Base-by-base conservation (phyloP, 2,329 filamentous ascomycete species). In the Alternaria infectoria region DNA sequence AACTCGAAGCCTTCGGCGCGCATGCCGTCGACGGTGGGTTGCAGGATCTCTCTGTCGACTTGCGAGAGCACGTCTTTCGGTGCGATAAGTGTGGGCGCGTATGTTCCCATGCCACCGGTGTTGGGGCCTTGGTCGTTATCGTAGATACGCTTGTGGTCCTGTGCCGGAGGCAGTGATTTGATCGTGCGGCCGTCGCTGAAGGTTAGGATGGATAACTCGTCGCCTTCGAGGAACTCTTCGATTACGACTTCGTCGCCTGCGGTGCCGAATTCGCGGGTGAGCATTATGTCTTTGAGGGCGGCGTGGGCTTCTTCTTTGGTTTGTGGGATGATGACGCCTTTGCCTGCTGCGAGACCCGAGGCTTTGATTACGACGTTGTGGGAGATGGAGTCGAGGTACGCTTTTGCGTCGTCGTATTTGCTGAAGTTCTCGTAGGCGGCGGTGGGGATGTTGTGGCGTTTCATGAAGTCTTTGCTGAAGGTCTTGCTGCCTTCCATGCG, bases 391-490 rank as follows among this genome's bases (percentile, higher is more conserved):
- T 80, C 77, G 7, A 98, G 83, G 78, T 98, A 96, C 70, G 88
- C 82, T 69, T 85, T 84, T 13, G 93, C 93, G 50, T 88, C 83
- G 59, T 90, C 87, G 80, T 91, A 94, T 73, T 92, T 86, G 79
- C 86, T 88, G 77, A 98, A 97, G 83, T 96, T 97, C 80, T 91
- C 88, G 83, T 97, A 98, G 43, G 88, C 89, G 15, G 96, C 96
- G 1, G 96, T 98, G 40, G 95, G 94, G 72, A 99, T 97, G 74
- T 87, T 87, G 82, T 97, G 89, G 69, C 90, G 89, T 81, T 91
- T 90, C 96, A 98, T 99, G 78, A 98, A 98, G 80, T 98, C 94
- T 80, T 99, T 99, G 66, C 92, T 93, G 80, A 96, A 98, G 11
- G 95, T 92, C 85, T 99, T 99, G 83, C 92, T 96, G 64, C 96